Percentiles rank a stretch among this genome's conserved stretches.
phyloP scores from a whole-genome alignment of 176 grass and related monocot species.

The Carex scoparia region DNA sequence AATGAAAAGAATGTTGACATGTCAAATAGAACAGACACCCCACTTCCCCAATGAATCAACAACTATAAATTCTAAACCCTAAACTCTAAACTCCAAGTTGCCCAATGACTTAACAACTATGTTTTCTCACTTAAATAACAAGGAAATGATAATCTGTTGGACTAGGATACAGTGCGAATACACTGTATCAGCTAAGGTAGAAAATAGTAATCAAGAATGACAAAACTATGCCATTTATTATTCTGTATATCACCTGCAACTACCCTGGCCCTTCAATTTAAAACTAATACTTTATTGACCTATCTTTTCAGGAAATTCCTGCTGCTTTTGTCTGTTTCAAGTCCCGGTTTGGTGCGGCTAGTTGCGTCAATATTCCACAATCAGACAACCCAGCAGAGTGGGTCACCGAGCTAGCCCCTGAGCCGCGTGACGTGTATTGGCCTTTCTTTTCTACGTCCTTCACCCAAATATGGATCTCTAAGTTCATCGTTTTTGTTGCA shows the following conservation, averaged over 20 bases:
- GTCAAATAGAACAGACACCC: not conserved
- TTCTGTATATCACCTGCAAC: not conserved
- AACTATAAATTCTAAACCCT: not conserved
- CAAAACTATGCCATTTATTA: not conserved
- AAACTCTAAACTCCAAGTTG: not conserved
- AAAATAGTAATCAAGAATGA: not conserved
- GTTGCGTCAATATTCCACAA: constrained; percentile 65
- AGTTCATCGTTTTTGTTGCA: constrained; percentile 71
- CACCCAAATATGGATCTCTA: constrained; percentile 86
- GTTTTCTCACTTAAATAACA: not conserved
- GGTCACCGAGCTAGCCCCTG: constrained; percentile 84
- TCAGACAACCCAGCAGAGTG: constrained; percentile 75
- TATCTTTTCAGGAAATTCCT: constrained; percentile 53
- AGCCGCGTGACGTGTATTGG: constrained; percentile 86
- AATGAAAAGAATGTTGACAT: not conserved
- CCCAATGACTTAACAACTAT: not conserved
- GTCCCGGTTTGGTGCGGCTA: constrained; percentile 66
- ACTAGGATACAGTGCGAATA: not conserved
- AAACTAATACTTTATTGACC: constrained; percentile 7
- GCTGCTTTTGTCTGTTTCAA: constrained; percentile 87
- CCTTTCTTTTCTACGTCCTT: constrained; percentile 92
- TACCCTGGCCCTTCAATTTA: not conserved
- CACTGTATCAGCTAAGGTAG: not conserved
- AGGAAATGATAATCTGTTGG: not conserved
- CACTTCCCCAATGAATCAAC: not conserved